Conservation (phyloP, 2,329 filamentous ascomycete species). For the Stagonosporopsis chrysanthemi region DNA sequence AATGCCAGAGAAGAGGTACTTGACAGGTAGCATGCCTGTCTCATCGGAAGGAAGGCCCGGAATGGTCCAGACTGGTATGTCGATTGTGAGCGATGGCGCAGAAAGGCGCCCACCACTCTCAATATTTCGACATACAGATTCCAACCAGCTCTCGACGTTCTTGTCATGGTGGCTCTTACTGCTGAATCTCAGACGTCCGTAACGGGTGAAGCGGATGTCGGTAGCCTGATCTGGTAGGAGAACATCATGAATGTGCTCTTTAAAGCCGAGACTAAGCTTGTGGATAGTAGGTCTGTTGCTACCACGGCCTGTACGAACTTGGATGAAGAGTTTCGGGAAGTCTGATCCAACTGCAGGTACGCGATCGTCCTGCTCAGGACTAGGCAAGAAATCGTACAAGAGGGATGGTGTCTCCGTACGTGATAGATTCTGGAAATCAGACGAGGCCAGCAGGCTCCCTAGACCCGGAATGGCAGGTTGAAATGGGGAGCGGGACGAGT, state of each 20-base stretch:
- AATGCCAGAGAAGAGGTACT: slow-evolving; percentile 42
- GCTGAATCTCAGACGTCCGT: slow-evolving; percentile 25
- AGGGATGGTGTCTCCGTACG: slow-evolving; percentile 25
- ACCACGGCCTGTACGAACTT: slow-evolving; percentile 27
- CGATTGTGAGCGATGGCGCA: slow-evolving; percentile 37
- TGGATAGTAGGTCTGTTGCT: slow-evolving; percentile 25
- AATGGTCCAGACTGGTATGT: slow-evolving; percentile 42
- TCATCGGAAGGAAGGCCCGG: slow-evolving; percentile 19
- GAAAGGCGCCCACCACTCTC: slow-evolving; percentile 37
- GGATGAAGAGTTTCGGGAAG: slow-evolving; percentile 37
- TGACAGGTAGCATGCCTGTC: slow-evolving; percentile 21
- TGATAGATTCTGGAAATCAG: slow-evolving; percentile 14
- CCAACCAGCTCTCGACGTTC: slow-evolving; percentile 28
- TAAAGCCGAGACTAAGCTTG: slow-evolving; percentile 32
- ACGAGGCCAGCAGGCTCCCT: slow-evolving; percentile 29
- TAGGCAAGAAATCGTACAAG: slow-evolving; percentile 35
- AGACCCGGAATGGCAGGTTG: slow-evolving; percentile 32
- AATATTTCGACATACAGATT: slow-evolving; percentile 33
- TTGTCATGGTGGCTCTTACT: slow-evolving; percentile 18
- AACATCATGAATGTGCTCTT: slow-evolving; percentile 36
- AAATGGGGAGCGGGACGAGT: slow-evolving; percentile 23
- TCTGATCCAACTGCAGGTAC: slow-evolving; percentile 12
- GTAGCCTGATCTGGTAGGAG: slow-evolving; percentile 39
- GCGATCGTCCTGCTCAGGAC: slow-evolving; percentile 23
- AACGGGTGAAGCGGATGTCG: slow-evolving; percentile 40